These are phyloP conservation scores for Strobilomyces echinocephalus DNA, from an alignment of 768 basidiomycete genomes.

Conservation along the genomic window DNA sequence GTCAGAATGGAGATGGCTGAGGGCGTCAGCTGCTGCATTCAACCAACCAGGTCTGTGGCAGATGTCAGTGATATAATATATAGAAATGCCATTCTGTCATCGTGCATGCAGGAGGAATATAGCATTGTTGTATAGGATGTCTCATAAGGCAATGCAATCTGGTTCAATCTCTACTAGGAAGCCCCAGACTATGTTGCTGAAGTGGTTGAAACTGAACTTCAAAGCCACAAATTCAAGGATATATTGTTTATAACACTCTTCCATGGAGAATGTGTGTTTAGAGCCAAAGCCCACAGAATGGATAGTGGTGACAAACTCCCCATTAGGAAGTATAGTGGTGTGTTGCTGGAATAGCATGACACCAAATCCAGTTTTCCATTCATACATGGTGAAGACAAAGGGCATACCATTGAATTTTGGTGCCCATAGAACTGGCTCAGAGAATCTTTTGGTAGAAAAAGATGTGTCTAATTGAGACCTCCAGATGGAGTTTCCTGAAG, in stretches of 20 bases:
- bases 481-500: too few relatives aligned
- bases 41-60: constrained; percentile 20
- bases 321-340: neutral
- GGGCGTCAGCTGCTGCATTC: constrained; percentile 29
- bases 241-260: constrained; percentile 33
- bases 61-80: constrained; percentile 11
- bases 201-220: constrained; percentile 23
- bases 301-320: neutral
- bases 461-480: too few relatives aligned
- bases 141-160: constrained; percentile 22
- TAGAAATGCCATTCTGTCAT: constrained; percentile 27
- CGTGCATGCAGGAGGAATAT: constrained; percentile 15
- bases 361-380: constrained; percentile 31
- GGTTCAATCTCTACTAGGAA: constrained; percentile 30
- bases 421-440: neutral
- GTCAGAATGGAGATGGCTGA: constrained; percentile 15
- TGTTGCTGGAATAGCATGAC: constrained; percentile 27
- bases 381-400: constrained; percentile 36
- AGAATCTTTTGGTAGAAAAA: too few relatives aligned
- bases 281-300: constrained; percentile 23
- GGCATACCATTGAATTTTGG: constrained; percentile 33
- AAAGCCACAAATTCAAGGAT: constrained; percentile 35
- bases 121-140: constrained; percentile 16
- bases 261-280: constrained; percentile 28
- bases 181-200: constrained; percentile 27